These are phyloP conservation scores for Aspergillus biplanus DNA, from an alignment of 495 filamentous ascomycete species.

Conservation along the genomic window DNA sequence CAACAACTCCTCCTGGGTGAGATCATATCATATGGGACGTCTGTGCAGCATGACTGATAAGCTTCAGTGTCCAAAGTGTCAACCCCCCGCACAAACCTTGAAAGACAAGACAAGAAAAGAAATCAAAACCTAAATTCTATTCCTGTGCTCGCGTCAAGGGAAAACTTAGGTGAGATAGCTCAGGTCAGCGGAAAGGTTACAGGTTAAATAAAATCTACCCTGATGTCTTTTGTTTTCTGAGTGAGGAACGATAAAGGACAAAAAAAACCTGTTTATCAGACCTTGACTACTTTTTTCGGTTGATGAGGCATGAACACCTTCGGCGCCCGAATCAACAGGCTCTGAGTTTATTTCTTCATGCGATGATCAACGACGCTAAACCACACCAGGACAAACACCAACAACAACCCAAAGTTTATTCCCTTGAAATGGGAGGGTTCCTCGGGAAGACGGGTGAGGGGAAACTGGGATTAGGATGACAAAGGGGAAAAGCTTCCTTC, in stretches of 20 bases:
- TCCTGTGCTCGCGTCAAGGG: too few species aligned
- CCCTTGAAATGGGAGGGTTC: background rate
- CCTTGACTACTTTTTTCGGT: background rate
- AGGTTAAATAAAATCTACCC: background rate
- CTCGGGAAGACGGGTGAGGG: background rate
- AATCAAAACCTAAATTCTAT: too few species aligned
- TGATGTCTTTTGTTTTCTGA: background rate
- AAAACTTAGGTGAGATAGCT: too few species aligned
- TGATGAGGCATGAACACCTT: background rate
- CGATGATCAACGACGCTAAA: slow-evolving; percentile 6
- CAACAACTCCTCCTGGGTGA: too few species aligned
- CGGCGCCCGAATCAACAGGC: background rate
- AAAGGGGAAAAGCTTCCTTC: too few species aligned
- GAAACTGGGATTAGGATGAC: too few species aligned
- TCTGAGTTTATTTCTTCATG: background rate
- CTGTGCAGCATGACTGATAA: background rate
- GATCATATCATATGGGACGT: background rate
- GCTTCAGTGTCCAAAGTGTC: background rate
- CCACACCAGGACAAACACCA: background rate
- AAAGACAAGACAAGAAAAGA: too few species aligned
- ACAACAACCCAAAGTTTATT: background rate
- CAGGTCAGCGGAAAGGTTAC: too few species aligned
- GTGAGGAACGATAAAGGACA: background rate
- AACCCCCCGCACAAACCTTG: too few species aligned
- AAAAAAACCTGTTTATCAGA: background rate